Base-by-base conservation (phyloP, 2,329 filamentous ascomycete genomes). In the Aspergillus ochraceus region DNA sequence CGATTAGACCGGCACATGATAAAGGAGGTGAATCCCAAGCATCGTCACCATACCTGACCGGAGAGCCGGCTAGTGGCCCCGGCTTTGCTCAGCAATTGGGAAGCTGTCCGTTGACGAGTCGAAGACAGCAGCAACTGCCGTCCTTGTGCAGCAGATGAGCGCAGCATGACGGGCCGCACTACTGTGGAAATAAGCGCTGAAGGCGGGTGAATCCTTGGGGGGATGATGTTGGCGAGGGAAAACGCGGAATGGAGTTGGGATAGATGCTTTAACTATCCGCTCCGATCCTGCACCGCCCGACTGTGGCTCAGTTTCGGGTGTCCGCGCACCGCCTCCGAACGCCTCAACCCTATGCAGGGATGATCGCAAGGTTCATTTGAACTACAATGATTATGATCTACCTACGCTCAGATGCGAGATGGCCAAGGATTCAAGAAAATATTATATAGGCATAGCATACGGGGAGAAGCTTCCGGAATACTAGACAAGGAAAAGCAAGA, bases 131-230 rank as follows among this genome's bases (percentile, higher is more conserved):
- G 71, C 65, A 77, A 65, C 67, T 74, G 74, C 66, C 77, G 81
- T 71, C 79, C 74, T 66, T 80, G 75, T 65, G 74, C 71, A 75
- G 84, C 76, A 70, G 81, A 82, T 70, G 79, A 79, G 76, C 82
- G 82, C 81, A 84, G 80, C 83, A 85, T 84, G 69, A 71, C 79
- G 77, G 73, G 80, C 81, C 76, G 76, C 75, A 74, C 73, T 71
- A 70, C 72, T 68, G 67, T 67, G 68, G 67, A 67, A 60, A 60
- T 65, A 61, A 64, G 64, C 66, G 66, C 64, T 64, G 66, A 64
- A 61, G 64, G 68, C 62, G 65, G 58, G 60, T 60, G 57, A 58
- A 52, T 60, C 57, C 36, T 63, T 63, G 62, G 60, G 63, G 67
- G 60, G 11, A 64, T 69, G 69, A 60, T 59, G 67, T 70, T 70